Conservation (phyloP, 1,284 basidiomycete species). For the Pisolithus thermaeus region DNA sequence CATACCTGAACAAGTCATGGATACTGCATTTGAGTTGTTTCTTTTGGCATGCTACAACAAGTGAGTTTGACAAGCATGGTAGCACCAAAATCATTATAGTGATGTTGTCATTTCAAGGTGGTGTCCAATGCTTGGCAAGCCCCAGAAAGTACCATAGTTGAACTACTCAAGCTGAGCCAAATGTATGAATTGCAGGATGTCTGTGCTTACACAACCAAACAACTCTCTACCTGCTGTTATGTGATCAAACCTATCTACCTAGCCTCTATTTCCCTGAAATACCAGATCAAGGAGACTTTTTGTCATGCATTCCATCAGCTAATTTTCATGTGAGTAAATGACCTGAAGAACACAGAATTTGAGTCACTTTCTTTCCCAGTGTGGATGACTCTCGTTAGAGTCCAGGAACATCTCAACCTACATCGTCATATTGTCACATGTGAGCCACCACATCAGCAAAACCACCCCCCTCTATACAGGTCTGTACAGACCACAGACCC, state of each 20-base stretch:
- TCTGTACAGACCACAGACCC: no score
- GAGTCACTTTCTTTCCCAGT: no score
- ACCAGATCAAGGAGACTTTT: background rate
- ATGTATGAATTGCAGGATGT: background rate
- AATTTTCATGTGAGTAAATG: background rate
- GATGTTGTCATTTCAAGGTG: background rate
- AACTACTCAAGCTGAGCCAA: background rate
- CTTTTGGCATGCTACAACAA: background rate
- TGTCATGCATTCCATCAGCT: background rate
- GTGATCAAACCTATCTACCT: background rate
- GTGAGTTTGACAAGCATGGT: background rate
- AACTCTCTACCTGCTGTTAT: background rate
- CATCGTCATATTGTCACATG: no score
- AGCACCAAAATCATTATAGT: background rate
- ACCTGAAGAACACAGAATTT: no score
- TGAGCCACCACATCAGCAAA: slow-evolving; percentile 1
- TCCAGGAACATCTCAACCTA: no score
- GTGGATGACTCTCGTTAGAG: no score
- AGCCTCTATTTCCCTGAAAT: background rate
- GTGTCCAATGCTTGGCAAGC: background rate
- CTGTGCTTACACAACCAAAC: background rate
- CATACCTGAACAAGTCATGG: background rate
- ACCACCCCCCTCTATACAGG: no score
- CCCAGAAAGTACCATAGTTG: background rate
- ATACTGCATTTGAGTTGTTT: background rate